Evolutionary conservation across 2,329 filamentous ascomycete genomes (phyloP), one percentile per base, ranked within the genome.

Genomic region (Triangularia verruculosa): DNA sequence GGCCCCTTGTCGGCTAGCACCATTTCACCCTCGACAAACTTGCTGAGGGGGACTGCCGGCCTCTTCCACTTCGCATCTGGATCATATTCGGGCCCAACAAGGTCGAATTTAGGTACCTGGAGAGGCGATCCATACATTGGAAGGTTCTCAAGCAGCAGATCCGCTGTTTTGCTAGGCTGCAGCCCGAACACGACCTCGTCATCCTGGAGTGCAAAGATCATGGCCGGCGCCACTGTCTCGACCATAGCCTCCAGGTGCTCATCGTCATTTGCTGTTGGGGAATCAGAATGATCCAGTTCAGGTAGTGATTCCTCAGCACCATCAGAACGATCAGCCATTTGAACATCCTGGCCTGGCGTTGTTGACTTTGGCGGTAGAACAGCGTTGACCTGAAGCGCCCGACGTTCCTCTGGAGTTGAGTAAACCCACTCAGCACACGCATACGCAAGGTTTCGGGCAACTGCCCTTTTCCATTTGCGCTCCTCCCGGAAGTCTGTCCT

Each of bases 401-500:
- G 83, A 56, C 88, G 86, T 63, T 89, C 85, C 67, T 90, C 87
- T 4, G 81, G 76, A 34, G 80, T 82, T 39, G 89, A 85, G 22
- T 84, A 82, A 39, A 92, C 84, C 86, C 92, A 99, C 69, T 94
- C 89, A 0, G 89, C 91, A 75, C 94, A 98, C 71, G 89, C 91
- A 71, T 88, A 82, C 1, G 93, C 95, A 64, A 97, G 81, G 63
- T 89, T 92, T 64, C 89, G 89, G 4, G 93, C 93, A 34, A 89
- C 85, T 2, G 90, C 86, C 72, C 87, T 88, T 78, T 97, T 98
- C 93, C 93, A 97, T 74, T 96, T 97, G 47, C 92, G 83, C 75
- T 98, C 95, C 76, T 97, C 92, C 59, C 90, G 86, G 72, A 97
- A 98, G 76, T 99, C 95, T 1, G 93, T 97, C 58, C 93, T 87